phyloP scores from a whole-genome alignment of 352 stramenopile species.

The Pythium biforme region DNA sequence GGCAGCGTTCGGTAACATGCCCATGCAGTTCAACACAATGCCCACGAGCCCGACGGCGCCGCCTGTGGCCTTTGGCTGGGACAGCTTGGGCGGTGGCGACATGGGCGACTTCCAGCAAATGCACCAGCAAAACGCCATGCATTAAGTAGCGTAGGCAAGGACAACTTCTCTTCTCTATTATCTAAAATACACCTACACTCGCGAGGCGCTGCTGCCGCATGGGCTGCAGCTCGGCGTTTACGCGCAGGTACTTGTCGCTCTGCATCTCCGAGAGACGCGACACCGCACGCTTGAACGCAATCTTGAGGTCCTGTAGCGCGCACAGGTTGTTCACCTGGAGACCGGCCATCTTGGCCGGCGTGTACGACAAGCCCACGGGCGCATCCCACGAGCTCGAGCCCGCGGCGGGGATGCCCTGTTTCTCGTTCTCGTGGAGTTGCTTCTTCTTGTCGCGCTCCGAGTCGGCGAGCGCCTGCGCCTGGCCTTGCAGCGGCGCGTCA shows the following conservation, averaged over 20 bases:
- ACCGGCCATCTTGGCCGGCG: slow-evolving; percentile 53
- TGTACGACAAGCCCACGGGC: slow-evolving; percentile 51
- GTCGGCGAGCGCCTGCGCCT: slow-evolving; percentile 30
- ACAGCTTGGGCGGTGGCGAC: slow-evolving; percentile 12
- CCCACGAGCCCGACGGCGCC: slow-evolving; percentile 15
- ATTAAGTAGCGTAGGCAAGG: slow-evolving; percentile 3
- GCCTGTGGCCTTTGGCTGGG: slow-evolving; percentile 15
- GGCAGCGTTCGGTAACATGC: background rate
- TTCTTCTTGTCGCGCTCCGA: slow-evolving; percentile 43
- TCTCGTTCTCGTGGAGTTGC: slow-evolving; percentile 35
- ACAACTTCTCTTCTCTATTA: slow-evolving; percentile 11
- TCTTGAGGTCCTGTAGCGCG: slow-evolving; percentile 66
- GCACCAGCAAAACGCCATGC: slow-evolving; percentile 24
- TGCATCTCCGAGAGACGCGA: slow-evolving; percentile 89
- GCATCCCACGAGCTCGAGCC: slow-evolving; percentile 61
- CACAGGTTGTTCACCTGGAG: slow-evolving; percentile 64
- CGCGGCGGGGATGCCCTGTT: slow-evolving; percentile 50
- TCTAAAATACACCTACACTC: slow-evolving; percentile 6
- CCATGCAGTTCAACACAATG: slow-evolving; percentile 17
- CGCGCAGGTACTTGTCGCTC: slow-evolving; percentile 57
- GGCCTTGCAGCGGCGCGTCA: slow-evolving; percentile 28
- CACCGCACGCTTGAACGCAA: slow-evolving; percentile 76
- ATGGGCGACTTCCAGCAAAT: slow-evolving; percentile 24
- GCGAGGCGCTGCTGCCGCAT: slow-evolving; percentile 27
- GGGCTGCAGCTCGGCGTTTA: slow-evolving; percentile 38